These are phyloP conservation scores for Talaromyces verruculosus DNA, from an alignment of 2,329 filamentous ascomycete genomes.

Conservation along the genomic window DNA sequence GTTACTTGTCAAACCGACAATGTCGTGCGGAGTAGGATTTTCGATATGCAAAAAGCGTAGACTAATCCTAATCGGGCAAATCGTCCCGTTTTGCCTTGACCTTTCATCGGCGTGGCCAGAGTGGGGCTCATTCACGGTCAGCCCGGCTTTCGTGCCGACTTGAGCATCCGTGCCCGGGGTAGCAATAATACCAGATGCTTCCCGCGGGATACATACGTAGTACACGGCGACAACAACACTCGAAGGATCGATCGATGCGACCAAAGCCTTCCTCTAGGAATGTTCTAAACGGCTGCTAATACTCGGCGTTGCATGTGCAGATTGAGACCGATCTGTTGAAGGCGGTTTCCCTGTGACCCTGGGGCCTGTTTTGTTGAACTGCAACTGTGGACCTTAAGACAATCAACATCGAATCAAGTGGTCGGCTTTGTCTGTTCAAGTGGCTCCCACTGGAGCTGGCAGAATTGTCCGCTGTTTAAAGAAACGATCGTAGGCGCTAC, in stretches of 20 bases:
- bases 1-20: background rate
- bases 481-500: background rate
- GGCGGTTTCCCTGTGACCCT: background rate
- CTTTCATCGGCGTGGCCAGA: background rate
- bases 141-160: conserved; percentile 10
- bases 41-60: background rate
- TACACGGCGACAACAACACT: background rate
- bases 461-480: background rate
- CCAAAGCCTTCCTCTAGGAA: background rate
- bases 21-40: conserved; percentile 1
- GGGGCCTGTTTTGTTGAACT: background rate
- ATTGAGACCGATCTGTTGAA: too few relatives aligned
- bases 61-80: background rate
- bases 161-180: conserved; percentile 8
- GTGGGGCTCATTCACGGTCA: background rate
- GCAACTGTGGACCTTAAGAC: background rate
- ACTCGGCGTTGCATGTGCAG: background rate
- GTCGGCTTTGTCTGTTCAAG: conserved; percentile 1
- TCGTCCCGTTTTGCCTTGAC: conserved; percentile 7
- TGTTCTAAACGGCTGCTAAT: background rate
- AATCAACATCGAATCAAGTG: conserved; percentile 3
- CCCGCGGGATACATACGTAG: background rate
- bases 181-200: background rate
- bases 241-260: background rate
- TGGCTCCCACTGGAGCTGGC: background rate